Evolutionary conservation across 176 grass and related monocot genomes (phyloP).

Genomic region (Lolium perenne): DNA sequence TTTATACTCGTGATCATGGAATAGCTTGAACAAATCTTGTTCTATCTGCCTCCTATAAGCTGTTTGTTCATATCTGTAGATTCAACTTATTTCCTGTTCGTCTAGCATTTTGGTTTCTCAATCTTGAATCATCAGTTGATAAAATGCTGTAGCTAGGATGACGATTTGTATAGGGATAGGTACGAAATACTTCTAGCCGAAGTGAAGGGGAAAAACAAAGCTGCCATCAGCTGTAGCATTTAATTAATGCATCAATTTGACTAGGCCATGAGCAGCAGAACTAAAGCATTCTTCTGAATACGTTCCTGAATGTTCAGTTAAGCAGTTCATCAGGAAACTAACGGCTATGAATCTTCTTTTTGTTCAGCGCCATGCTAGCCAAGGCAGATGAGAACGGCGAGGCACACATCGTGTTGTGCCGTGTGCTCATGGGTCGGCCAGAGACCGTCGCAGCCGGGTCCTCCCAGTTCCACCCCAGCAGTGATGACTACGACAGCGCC

Average conservation of each 20-base stretch:
- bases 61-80: background rate
- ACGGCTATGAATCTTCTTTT: slow-evolving; percentile 18
- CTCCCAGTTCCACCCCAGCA: slow-evolving; percentile 62
- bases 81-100: background rate
- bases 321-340: background rate
- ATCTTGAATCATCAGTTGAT: background rate
- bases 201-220: slow-evolving; percentile 17
- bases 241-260: background rate
- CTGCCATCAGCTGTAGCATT: background rate
- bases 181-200: background rate
- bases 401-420: slow-evolving; percentile 80
- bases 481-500: slow-evolving; percentile 63
- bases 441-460: slow-evolving; percentile 65
- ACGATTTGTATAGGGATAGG: too few species aligned
- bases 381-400: slow-evolving; percentile 64
- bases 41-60: background rate
- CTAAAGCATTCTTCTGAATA: slow-evolving; percentile 1
- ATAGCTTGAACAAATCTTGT: background rate
- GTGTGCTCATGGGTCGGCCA: slow-evolving; percentile 67
- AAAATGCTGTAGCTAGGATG: background rate
- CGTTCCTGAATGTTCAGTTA: background rate
- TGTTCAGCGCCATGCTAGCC: slow-evolving; percentile 60
- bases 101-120: background rate
- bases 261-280: background rate
- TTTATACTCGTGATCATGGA: background rate